Conservation (phyloP, 768 basidiomycete genomes). For the Kwoniella europaea region DNA sequence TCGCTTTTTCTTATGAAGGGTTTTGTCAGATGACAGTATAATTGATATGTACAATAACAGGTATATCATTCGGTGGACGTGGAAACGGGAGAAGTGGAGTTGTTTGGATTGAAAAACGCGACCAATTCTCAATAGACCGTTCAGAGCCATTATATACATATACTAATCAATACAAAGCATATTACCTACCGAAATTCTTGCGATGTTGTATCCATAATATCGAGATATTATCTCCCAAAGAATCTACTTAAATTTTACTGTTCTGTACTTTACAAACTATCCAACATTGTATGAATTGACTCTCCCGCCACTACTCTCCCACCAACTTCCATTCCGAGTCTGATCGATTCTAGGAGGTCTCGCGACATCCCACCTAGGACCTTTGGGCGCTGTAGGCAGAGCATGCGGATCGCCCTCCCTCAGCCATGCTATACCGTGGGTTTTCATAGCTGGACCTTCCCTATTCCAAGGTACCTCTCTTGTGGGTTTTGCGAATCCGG, state of each 20-base stretch:
- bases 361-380: conserved; percentile 44
- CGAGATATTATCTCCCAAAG: background rate
- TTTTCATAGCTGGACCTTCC: conserved; percentile 49
- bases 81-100: conserved; percentile 10
- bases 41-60: background rate
- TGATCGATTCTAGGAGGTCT: conserved; percentile 38
- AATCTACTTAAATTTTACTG: background rate
- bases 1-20: too few species aligned
- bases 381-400: conserved; percentile 33
- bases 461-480: conserved; percentile 36
- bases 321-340: conserved; percentile 10
- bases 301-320: conserved; percentile 6
- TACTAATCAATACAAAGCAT: background rate
- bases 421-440: conserved; percentile 47
- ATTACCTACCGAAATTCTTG: too few species aligned
- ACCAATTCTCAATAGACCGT: background rate
- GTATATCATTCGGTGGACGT: conserved; percentile 18
- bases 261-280: background rate
- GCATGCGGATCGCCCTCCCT: conserved; percentile 17
- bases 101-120: conserved; percentile 5
- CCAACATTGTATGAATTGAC: conserved; percentile 4
- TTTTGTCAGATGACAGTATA: too few species aligned
- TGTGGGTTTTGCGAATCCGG: conserved; percentile 42
- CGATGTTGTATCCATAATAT: background rate
- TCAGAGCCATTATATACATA: background rate